phyloP scores from a whole-genome alignment of 305 asterid genomes.

The Fraxinus ornus region DNA sequence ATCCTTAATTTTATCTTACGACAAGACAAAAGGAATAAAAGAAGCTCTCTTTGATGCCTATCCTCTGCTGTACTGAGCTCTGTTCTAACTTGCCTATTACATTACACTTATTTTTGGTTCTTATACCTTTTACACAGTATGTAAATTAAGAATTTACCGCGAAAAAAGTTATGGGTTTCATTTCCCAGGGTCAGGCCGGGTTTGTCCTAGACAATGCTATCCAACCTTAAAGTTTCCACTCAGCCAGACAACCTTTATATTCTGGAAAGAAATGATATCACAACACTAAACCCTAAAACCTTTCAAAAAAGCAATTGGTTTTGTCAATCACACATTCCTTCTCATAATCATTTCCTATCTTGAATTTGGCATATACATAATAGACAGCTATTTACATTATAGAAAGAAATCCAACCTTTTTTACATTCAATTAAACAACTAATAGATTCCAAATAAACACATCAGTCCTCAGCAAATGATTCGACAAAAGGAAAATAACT shows the following conservation, averaged over 20 bases:
- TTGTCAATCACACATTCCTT: background rate
- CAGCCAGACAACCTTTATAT: background rate
- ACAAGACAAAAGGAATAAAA: background rate
- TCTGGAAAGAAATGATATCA: background rate
- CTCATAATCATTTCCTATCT: background rate
- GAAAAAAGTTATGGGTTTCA: no score
- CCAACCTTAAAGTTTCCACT: conserved; percentile 4
- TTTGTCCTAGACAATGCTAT: background rate
- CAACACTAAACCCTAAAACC: background rate
- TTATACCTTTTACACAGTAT: no score
- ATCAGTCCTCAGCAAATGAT: conserved; percentile 9
- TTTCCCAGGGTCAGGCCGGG: background rate
- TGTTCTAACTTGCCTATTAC: background rate
- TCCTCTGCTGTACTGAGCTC: background rate
- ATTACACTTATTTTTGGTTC: background rate
- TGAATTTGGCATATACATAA: background rate
- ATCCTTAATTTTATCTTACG: background rate
- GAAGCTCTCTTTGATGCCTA: background rate
- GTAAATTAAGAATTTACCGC: no score
- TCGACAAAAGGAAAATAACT: background rate
- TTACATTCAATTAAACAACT: background rate
- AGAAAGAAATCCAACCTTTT: background rate
- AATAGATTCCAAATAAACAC: background rate
- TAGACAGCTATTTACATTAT: background rate
- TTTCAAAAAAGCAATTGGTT: background rate